Conservation (phyloP, 2,329 filamentous ascomycete genomes). For the Trichoderma polysporum region DNA sequence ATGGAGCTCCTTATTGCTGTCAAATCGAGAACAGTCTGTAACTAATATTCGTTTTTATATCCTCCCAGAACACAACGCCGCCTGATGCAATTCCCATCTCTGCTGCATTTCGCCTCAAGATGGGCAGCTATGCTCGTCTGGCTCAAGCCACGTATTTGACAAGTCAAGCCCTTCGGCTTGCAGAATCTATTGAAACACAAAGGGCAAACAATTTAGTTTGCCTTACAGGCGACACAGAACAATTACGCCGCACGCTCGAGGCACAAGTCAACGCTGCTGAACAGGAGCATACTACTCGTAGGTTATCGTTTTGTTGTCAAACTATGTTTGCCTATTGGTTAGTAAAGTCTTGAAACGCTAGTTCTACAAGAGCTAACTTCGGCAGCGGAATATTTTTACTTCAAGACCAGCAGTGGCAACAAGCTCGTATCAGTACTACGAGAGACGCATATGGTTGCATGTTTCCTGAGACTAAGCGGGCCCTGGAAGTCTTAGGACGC, state of each 20-base stretch:
- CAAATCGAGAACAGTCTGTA: neutral
- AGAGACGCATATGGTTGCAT: neutral
- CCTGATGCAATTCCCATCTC: neutral
- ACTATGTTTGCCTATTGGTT: constrained; percentile 3
- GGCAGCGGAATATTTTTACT: neutral
- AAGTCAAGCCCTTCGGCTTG: neutral
- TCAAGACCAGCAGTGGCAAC: neutral
- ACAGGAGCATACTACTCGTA: neutral
- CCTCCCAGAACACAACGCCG: neutral
- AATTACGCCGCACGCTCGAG: neutral
- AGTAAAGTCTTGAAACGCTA: neutral
- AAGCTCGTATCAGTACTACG: neutral
- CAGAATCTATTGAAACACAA: neutral
- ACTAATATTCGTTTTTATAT: neutral
- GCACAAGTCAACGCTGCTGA: neutral
- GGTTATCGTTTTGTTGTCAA: neutral
- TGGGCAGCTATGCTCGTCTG: neutral
- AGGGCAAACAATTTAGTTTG: neutral
- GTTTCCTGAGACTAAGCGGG: neutral
- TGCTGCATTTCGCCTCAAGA: neutral
- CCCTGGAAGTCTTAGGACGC: neutral
- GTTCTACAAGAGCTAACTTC: neutral
- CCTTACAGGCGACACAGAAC: neutral
- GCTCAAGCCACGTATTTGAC: neutral
- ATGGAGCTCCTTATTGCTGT: neutral